Conservation (phyloP, 257 asterid genomes). For the Solanum infundibuliforme region DNA sequence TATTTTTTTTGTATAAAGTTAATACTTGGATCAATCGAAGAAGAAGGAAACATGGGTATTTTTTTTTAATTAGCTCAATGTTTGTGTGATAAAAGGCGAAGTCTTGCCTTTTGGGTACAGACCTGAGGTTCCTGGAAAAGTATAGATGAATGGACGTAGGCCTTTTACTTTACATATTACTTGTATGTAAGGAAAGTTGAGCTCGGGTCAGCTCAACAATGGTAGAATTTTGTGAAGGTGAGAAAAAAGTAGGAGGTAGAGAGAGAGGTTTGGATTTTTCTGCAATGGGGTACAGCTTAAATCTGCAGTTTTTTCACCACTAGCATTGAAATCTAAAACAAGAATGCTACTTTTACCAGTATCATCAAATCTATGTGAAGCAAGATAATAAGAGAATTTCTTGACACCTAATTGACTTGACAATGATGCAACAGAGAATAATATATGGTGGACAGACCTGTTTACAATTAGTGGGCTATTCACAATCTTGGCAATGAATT, state of each 20-base stretch:
- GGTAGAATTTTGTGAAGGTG: not conserved
- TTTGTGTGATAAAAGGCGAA: not conserved
- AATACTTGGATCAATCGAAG: not conserved
- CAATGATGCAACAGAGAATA: conserved; percentile 44
- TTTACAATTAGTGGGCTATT: conserved; percentile 25
- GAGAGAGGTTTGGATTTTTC: conserved; percentile 21
- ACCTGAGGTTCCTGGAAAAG: not conserved
- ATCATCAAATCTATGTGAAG: conserved; percentile 59
- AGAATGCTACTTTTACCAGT: conserved; percentile 25
- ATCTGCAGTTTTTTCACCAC: conserved; percentile 13
- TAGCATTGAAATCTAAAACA: conserved; percentile 28
- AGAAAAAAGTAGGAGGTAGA: not conserved
- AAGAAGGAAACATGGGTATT: not conserved
- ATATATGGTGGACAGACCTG: conserved; percentile 77
- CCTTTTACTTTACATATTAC: not conserved
- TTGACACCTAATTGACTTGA: conserved; percentile 62
- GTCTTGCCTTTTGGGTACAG: not conserved
- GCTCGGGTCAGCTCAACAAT: not conserved
- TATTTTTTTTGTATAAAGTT: not conserved
- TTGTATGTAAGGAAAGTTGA: not conserved
- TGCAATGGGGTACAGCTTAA: conserved; percentile 41
- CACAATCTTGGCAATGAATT: conserved; percentile 41
- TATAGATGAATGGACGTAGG: not conserved
- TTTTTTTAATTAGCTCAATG: not conserved
- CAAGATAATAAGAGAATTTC: conserved; percentile 67